Percentiles rank a stretch among this genome's conserved stretches.
phyloP scores from a whole-genome alignment of 2,329 filamentous ascomycete species.

The Curvularia sp. region DNA sequence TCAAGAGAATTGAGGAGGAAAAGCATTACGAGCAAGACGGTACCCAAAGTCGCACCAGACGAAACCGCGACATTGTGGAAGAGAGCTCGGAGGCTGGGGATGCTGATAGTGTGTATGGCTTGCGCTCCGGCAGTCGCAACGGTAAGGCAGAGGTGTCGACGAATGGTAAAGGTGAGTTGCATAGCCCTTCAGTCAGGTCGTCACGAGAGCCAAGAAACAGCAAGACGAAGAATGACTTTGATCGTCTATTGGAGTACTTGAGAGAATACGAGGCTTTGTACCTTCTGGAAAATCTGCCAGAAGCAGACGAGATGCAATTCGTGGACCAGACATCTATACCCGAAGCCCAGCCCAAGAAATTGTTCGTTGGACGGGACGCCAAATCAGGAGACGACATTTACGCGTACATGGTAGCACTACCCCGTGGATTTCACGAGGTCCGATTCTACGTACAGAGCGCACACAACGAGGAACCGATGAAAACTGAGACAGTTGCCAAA shows the following conservation, averaged over 20 bases:
- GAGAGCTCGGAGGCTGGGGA: conserved; percentile 20
- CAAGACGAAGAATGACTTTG: conserved; percentile 11
- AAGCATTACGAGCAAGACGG: neutral
- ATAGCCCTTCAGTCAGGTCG: neutral
- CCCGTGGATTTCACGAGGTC: conserved; percentile 11
- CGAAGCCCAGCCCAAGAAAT: conserved; percentile 18
- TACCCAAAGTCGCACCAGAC: neutral
- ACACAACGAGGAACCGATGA: neutral
- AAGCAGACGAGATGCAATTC: conserved; percentile 16
- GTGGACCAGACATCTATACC: conserved; percentile 11
- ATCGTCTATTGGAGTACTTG: conserved; percentile 11
- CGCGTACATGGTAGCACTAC: conserved; percentile 15
- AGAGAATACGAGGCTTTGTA: conserved; percentile 9
- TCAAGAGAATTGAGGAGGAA: conserved; percentile 5
- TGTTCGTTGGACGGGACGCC: conserved; percentile 16
- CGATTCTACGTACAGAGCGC: conserved; percentile 13
- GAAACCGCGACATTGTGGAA: conserved; percentile 8
- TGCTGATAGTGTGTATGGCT: conserved; percentile 2
- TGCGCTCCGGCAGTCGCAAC: conserved; percentile 9
- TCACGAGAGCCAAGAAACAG: neutral
- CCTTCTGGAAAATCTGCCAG: conserved; percentile 20
- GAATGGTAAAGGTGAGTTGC: neutral
- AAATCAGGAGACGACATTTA: conserved; percentile 17
- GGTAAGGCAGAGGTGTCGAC: neutral
- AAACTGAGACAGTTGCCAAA: conserved; percentile 7